phyloP scores from a whole-genome alignment of 1,284 basidiomycete species.

The Boletus nobilissimus region DNA sequence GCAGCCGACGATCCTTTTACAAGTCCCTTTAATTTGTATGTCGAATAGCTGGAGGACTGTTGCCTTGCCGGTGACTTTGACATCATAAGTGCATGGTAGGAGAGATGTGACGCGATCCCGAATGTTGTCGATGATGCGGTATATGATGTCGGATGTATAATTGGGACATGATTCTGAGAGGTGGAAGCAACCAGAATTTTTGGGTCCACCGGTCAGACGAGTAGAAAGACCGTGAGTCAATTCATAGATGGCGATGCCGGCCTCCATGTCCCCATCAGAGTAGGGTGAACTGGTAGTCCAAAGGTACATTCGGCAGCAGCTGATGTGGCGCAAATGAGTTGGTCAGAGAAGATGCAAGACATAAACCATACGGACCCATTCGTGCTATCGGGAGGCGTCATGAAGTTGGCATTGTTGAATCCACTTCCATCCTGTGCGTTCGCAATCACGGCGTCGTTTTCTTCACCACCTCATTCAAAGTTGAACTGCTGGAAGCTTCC shows the following conservation, averaged over 20 bases:
- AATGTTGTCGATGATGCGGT: conserved; percentile 85
- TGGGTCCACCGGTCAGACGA: conserved; percentile 92
- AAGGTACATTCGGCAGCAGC: conserved; percentile 96
- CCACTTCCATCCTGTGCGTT: conserved; percentile 96
- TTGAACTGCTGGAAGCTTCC: conserved; percentile 99
- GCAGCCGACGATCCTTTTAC: conserved; percentile 86
- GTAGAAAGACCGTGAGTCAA: conserved; percentile 91
- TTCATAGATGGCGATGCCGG: conserved; percentile 94
- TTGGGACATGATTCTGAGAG: conserved; percentile 69
- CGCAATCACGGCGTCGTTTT: conserved; percentile 90
- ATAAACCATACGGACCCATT: conserved; percentile 54
- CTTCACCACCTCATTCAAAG: conserved; percentile 88
- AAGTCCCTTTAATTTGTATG: conserved; percentile 78
- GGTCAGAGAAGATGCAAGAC: neutral
- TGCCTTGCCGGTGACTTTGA: conserved; percentile 86
- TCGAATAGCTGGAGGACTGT: conserved; percentile 87
- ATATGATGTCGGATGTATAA: conserved; percentile 87
- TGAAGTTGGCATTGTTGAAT: conserved; percentile 89
- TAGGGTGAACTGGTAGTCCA: conserved; percentile 93
- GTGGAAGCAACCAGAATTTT: conserved; percentile 87
- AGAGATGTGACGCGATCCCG: conserved; percentile 76
- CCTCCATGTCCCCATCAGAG: conserved; percentile 94
- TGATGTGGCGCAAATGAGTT: conserved; percentile 53
- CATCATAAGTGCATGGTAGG: conserved; percentile 82
- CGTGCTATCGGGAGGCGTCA: conserved; percentile 79